Evolutionary conservation across 192 early-diverging fungal genomes (phyloP), one percentile per base, ranked within the genome.

Genomic region (Chytriomyces confervae): DNA sequence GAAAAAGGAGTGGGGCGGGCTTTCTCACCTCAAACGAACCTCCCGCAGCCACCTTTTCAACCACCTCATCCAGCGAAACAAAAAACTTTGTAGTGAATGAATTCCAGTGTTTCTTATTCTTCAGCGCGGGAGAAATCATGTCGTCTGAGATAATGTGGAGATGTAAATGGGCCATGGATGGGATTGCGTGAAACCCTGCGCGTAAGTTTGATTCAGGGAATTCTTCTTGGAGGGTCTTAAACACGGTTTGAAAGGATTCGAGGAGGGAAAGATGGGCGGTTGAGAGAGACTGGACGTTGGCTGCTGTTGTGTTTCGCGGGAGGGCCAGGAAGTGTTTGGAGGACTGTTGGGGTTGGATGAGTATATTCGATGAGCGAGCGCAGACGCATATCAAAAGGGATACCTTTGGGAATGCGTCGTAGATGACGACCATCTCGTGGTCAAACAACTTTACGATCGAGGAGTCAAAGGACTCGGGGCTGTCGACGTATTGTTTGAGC

Each of bases 121-220:
- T 91, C 20, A 92, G 79, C 2, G 63, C 48, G 0, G 76, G 48
- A 1, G 87, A 83, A 29, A 83, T 75, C 76, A 91, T 88, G 63
- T 92, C 91, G 63, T 88, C 84, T 23, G 84, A 84, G 36, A 92
- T 88, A 10, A 92, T 79, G 71, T 92, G 91, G 73, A 92, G 47
- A 69, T 92, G 91, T 0, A 92, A 67, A 69, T 89, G 90, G 1
- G 75, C 73, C 82, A 92, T 85, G 50, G 87, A 88, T 0, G 89
- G 89, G 11, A 91, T 50, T 0, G 83, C 81, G 70, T 92, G 91
- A 67, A 92, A 90, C 1, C 91, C 91, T 62, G 83, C 84, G 29
- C 84, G 85, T 75, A 90, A 87, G 76, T 62, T 50, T 66, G 27
- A 9, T 77, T 76, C 13, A 69, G 78, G 43, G 68, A 79, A 48